phyloP scores from a whole-genome alignment of 2,329 filamentous ascomycete species.

The Pyrenophora tritici-repentis region DNA sequence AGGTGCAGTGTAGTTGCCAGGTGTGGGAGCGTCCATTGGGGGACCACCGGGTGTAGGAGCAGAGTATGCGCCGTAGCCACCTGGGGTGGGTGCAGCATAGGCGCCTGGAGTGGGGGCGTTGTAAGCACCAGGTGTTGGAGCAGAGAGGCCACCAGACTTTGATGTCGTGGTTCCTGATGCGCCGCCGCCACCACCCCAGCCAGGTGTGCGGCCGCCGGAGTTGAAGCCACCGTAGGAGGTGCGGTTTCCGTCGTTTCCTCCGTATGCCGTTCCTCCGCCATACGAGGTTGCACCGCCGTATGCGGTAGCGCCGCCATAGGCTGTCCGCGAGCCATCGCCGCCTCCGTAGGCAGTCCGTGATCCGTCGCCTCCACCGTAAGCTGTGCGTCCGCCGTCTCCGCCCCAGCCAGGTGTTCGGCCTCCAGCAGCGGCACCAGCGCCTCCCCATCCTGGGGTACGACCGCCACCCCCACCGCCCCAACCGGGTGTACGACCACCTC shows the following conservation, averaged over 20 bases:
- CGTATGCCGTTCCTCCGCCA: conserved; percentile 54
- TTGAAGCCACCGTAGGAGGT: conserved; percentile 58
- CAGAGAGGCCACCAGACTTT: conserved; percentile 34
- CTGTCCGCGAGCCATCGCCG: conserved; percentile 48
- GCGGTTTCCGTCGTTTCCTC: conserved; percentile 44
- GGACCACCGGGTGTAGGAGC: conserved; percentile 45
- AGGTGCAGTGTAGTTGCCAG: conserved; percentile 47
- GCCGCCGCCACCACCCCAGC: conserved; percentile 56
- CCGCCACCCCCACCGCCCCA: conserved; percentile 52
- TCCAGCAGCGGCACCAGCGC: conserved; percentile 41
- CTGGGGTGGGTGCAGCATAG: conserved; percentile 45
- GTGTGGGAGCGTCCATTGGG: conserved; percentile 47
- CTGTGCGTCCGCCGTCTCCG: conserved; percentile 53
- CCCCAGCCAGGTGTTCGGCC: conserved; percentile 46
- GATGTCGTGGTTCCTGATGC: conserved; percentile 49
- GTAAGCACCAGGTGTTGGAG: conserved; percentile 41
- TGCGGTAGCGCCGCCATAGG: conserved; percentile 65
- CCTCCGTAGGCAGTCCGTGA: conserved; percentile 47
- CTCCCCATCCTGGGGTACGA: conserved; percentile 55
- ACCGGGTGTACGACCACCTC: conserved; percentile 57
- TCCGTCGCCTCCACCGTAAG: conserved; percentile 51
- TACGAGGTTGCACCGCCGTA: conserved; percentile 77
- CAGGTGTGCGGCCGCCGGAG: conserved; percentile 55
- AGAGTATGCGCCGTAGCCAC: conserved; percentile 42
- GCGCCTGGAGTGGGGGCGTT: conserved; percentile 45